Evolutionary conservation across 139 green algal species (phyloP).

Genomic region (Chlorella sorokiniana): DNA sequence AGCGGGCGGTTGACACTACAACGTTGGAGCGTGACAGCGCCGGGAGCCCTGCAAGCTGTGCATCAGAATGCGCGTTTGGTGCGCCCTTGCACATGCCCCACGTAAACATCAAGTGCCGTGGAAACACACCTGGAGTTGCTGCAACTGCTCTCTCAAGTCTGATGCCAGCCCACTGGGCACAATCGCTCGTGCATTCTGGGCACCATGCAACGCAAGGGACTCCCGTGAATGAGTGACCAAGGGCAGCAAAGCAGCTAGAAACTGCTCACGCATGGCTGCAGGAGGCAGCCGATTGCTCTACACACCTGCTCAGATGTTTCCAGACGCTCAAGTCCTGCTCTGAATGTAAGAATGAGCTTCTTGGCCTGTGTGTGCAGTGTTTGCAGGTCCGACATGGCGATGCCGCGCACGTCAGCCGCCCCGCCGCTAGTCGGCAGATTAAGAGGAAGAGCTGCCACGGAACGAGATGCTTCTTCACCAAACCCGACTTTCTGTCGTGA

Average conservation of each 20-base stretch:
- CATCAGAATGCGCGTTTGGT: too few relatives aligned
- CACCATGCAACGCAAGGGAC: too few relatives aligned
- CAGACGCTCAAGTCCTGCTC: slow-evolving; percentile 70
- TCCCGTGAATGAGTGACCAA: background rate
- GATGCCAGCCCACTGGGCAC: slow-evolving; percentile 28
- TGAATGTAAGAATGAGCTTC: slow-evolving; percentile 61
- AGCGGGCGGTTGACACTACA: background rate
- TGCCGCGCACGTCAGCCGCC: background rate
- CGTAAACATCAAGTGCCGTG: background rate
- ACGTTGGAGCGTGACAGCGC: background rate
- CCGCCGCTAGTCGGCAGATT: background rate
- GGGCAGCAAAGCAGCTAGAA: background rate
- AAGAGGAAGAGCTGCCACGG: too few relatives aligned
- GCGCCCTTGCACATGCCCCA: too few relatives aligned
- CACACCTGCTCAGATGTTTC: slow-evolving; percentile 53
- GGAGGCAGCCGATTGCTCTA: slow-evolving; percentile 18
- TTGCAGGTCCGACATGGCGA: slow-evolving; percentile 70
- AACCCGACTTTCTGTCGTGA: too few relatives aligned
- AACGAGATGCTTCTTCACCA: too few relatives aligned
- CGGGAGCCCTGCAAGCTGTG: too few relatives aligned
- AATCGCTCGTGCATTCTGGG: slow-evolving; percentile 20
- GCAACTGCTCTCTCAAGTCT: slow-evolving; percentile 63
- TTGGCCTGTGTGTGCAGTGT: slow-evolving; percentile 66
- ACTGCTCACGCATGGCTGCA: background rate
- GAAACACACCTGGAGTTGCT: slow-evolving; percentile 56